Evolutionary conservation across 2,329 filamentous ascomycete genomes (phyloP).

Genomic region (Epichloe glyceriae): DNA sequence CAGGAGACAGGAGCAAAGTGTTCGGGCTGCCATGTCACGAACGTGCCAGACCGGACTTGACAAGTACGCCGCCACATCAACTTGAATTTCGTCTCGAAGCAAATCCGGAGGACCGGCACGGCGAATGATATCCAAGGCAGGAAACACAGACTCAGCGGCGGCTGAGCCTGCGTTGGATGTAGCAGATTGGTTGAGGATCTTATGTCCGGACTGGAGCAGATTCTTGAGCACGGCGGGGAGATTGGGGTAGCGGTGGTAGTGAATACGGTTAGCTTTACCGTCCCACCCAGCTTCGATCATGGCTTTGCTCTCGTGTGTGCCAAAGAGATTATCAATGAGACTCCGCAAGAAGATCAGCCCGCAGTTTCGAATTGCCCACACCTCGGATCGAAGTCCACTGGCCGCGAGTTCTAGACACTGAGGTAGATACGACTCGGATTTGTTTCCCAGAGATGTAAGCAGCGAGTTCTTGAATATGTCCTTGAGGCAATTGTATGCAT

Average conservation of each 20-base stretch:
- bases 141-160: constrained; percentile 56
- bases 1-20: constrained; percentile 50
- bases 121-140: constrained; percentile 68
- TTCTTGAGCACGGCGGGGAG: constrained; percentile 50
- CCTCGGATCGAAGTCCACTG: constrained; percentile 61
- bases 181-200: constrained; percentile 27
- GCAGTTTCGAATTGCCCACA: constrained; percentile 93
- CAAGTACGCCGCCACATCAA: constrained; percentile 48
- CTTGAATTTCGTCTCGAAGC: constrained; percentile 40
- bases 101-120: constrained; percentile 53
- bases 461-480: constrained; percentile 80
- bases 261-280: constrained; percentile 49
- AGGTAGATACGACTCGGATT: constrained; percentile 62
- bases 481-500: constrained; percentile 86
- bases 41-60: constrained; percentile 67
- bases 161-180: constrained; percentile 20
- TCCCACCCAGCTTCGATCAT: constrained; percentile 51
- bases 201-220: constrained; percentile 42
- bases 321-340: constrained; percentile 66
- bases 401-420: constrained; percentile 68
- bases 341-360: constrained; percentile 80
- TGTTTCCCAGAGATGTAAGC: constrained; percentile 56
- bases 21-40: constrained; percentile 66
- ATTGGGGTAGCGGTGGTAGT: constrained; percentile 56
- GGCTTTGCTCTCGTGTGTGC: constrained; percentile 58